phyloP scores from a whole-genome alignment of 306 rosid species.

The Purshia tridentata region DNA sequence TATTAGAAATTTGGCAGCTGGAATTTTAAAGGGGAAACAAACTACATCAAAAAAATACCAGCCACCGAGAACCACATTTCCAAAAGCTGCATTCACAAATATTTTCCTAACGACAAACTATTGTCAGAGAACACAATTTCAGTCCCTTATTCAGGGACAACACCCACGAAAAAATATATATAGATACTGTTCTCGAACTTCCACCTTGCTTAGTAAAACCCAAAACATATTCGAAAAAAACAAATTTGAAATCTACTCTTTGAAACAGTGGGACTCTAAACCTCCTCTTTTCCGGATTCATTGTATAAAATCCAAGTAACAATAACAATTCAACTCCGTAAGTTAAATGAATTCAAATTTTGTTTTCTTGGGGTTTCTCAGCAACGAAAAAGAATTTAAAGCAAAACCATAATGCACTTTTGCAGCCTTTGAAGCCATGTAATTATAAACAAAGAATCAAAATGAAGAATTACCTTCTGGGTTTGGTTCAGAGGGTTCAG shows the following conservation, averaged over 20 bases:
- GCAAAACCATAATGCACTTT: not conserved
- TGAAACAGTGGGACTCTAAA: not conserved
- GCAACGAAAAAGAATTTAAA: not conserved
- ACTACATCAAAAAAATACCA: not conserved
- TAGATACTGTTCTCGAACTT: not conserved
- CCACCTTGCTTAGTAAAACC: not conserved
- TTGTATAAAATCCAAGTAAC: not conserved
- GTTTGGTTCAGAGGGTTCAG: slow-evolving; percentile 29
- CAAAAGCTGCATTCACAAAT: not conserved
- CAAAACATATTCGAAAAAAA: not conserved
- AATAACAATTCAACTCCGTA: not conserved
- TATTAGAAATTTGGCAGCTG: not conserved
- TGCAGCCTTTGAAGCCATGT: not conserved
- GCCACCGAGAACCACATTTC: not conserved
- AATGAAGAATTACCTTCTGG: slow-evolving; percentile 45
- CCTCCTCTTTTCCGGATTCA: too few relatives aligned
- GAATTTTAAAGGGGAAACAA: not conserved
- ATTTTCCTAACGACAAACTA: not conserved
- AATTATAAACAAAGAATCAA: not conserved
- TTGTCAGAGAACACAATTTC: not conserved
- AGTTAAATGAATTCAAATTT: not conserved
- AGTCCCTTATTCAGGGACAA: not conserved
- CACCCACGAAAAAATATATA: not conserved
- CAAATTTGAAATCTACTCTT: not conserved
- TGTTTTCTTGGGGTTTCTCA: not conserved